These are phyloP conservation scores for Colletotrichum ledebouriae DNA, from an alignment of 2,329 filamentous ascomycete genomes.

Conservation along the genomic window DNA sequence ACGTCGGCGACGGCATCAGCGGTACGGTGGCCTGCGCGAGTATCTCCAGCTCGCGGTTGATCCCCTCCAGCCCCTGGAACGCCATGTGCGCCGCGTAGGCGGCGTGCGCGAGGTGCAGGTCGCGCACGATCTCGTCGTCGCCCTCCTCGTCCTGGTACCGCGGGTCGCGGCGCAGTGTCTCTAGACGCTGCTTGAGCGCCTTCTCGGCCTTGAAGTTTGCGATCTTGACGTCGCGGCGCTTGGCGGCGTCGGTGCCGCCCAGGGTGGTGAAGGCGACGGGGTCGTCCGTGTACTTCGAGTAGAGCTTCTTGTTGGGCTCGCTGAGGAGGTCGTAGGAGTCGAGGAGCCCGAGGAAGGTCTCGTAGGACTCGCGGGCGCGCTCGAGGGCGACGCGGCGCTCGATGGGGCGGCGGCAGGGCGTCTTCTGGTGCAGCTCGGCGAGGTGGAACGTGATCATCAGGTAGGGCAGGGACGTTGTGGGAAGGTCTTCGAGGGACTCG, in stretches of 20 bases:
- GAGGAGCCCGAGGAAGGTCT: constrained; percentile 80
- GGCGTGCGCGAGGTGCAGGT: constrained; percentile 82
- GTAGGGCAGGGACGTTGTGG: constrained; percentile 88
- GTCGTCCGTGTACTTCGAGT: constrained; percentile 80
- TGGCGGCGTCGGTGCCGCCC: constrained; percentile 67
- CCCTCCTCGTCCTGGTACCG: constrained; percentile 72
- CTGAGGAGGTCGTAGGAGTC: constrained; percentile 84
- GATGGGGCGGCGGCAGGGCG: constrained; percentile 63
- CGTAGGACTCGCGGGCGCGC: constrained; percentile 78
- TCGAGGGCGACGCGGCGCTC: constrained; percentile 75
- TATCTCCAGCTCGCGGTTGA: constrained; percentile 87
- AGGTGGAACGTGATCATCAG: constrained; percentile 82
- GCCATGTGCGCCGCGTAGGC: constrained; percentile 81
- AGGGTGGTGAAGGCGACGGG: constrained; percentile 81
- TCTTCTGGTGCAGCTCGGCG: constrained; percentile 82
- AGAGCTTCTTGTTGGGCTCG: constrained; percentile 74
- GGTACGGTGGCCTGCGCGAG: constrained; percentile 78
- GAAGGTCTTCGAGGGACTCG: constrained; percentile 87
- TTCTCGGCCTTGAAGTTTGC: constrained; percentile 88
- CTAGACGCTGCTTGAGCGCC: constrained; percentile 84
- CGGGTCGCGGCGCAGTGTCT: constrained; percentile 62
- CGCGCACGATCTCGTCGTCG: constrained; percentile 87
- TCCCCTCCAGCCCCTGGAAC: constrained; percentile 88
- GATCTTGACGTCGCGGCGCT: constrained; percentile 86
- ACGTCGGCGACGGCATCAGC: constrained; percentile 58